These are phyloP conservation scores for Xylaria sp. DNA, from an alignment of 2,329 filamentous ascomycete species.

Conservation along the genomic window DNA sequence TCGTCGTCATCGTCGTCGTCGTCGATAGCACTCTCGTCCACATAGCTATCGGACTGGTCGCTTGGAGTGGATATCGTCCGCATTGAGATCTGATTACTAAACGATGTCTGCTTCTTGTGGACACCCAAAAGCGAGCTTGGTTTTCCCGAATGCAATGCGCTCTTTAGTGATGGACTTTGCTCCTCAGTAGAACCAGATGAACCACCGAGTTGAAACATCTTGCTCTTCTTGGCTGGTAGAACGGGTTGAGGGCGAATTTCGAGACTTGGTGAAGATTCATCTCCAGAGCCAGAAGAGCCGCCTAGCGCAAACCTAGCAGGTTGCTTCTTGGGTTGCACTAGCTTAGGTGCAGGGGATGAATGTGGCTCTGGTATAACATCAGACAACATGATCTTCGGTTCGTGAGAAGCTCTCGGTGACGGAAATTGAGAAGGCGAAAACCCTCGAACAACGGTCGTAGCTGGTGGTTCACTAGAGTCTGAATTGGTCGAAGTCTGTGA, in stretches of 20 bases:
- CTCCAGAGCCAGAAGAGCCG: slow-evolving; percentile 81
- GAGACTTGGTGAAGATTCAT: slow-evolving; percentile 76
- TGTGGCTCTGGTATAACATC: slow-evolving; percentile 72
- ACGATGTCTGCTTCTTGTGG: slow-evolving; percentile 82
- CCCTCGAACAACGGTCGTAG: slow-evolving; percentile 77
- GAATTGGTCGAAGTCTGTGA: slow-evolving; percentile 58
- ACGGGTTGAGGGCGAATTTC: slow-evolving; percentile 53
- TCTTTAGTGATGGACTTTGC: slow-evolving; percentile 75
- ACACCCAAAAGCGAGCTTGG: slow-evolving; percentile 55
- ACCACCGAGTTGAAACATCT: slow-evolving; percentile 65
- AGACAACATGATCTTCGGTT: slow-evolving; percentile 61
- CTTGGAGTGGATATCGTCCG: slow-evolving; percentile 71
- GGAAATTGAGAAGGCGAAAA: slow-evolving; percentile 79
- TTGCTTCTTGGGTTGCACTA: slow-evolving; percentile 73
- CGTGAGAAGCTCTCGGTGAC: slow-evolving; percentile 57
- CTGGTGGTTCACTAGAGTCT: slow-evolving; percentile 45
- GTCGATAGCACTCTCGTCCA: slow-evolving; percentile 86
- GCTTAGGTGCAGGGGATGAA: slow-evolving; percentile 69
- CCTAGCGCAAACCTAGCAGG: slow-evolving; percentile 77
- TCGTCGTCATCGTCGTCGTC: slow-evolving; percentile 73
- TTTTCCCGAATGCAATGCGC: slow-evolving; percentile 59
- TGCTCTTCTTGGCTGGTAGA: slow-evolving; percentile 52
- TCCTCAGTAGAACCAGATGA: slow-evolving; percentile 82
- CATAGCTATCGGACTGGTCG: slow-evolving; percentile 70
- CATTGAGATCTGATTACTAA: slow-evolving; percentile 79